Base-by-base conservation (phyloP, 176 grass and related monocot genomes). In the Carex scoparia region DNA sequence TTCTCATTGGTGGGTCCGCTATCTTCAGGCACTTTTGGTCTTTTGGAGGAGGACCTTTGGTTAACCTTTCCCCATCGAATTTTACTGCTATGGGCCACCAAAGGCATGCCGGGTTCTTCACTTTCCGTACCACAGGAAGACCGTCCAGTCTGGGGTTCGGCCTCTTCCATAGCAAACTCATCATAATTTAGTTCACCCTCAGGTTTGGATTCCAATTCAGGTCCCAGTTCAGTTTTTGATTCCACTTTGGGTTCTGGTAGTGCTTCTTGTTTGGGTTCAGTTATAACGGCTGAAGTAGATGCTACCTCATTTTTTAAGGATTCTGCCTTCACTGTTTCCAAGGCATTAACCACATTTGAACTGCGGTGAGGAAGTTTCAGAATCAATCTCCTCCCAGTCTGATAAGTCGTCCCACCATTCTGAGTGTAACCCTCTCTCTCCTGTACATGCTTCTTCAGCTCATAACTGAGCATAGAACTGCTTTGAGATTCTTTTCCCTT, bases 31-130 rank as follows among this genome's bases (percentile, higher is more conserved):
- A 86, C 38, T 86, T 81, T 89, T 48, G 62, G 75, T 70, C 95
- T 91, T 85, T 95, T 98, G 48, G 95, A 84, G 55, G 95, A 84
- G 48, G 96, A 92, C 65, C 95, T 85, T 42, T 58, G n/a, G 86
- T 98, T 98, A 73, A 98, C 95, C 88, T 95, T 92, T 67, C 95
- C 95, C 95, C 95, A 98, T 89, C 88, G 91, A 23, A 98, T 94
- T 60, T 89, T 87, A 69, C 37, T 88, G 53, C 56, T 91, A 74
- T 81, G 84, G 30, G 83, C 79, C 81, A 75, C 75, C 79, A 61
- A 40, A 86, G 80, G 90, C 72, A 66, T 10, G 79, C 82, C 69
- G 69, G 85, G 81, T 19, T 84, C 58, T 72, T 70, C 56, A 8
- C 28, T 33, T 18, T 58, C 74, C 3, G 6, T 79, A 58, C 74